Conservation (phyloP, 2,329 filamentous ascomycete genomes). For the Volutella citrinella region DNA sequence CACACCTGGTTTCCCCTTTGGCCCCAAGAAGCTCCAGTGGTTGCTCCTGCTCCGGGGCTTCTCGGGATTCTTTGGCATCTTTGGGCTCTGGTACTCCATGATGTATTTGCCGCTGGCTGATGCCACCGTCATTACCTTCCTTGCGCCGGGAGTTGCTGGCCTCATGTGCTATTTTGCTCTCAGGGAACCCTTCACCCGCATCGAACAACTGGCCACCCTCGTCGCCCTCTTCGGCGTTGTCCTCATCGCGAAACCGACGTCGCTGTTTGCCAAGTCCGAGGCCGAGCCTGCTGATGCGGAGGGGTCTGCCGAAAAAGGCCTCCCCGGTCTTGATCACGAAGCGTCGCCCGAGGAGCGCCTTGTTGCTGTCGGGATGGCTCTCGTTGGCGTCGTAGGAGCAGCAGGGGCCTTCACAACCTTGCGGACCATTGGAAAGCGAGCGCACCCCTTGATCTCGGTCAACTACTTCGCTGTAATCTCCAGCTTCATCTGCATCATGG, state of each 20-base stretch:
- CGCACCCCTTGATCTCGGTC: conserved; percentile 79
- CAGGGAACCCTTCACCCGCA: conserved; percentile 73
- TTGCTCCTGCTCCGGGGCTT: conserved; percentile 68
- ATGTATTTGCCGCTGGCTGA: conserved; percentile 82
- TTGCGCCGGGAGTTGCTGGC: conserved; percentile 74
- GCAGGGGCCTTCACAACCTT: conserved; percentile 73
- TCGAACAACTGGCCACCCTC: conserved; percentile 72
- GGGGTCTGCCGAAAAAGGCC: conserved; percentile 11
- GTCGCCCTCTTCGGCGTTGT: conserved; percentile 77
- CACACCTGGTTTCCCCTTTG: conserved; percentile 69
- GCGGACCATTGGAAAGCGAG: conserved; percentile 74
- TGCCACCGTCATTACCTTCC: conserved; percentile 85
- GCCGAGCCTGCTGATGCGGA: conserved; percentile 18
- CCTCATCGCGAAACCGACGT: conserved; percentile 72
- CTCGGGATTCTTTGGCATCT: conserved; percentile 74
- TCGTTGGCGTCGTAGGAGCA: conserved; percentile 75
- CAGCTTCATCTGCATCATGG: conserved; percentile 61
- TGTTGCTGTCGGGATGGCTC: conserved; percentile 65
- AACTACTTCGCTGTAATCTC: conserved; percentile 78
- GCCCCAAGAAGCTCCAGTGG: conserved; percentile 61
- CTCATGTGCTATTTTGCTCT: conserved; percentile 75
- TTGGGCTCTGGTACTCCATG: conserved; percentile 65
- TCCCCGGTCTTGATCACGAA: conserved; percentile 33
- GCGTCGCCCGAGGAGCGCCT: conserved; percentile 63
- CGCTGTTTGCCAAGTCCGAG: conserved; percentile 42